Percentiles rank a stretch among this genome's conserved stretches.
Conservation (phyloP, 1,284 basidiomycete species). For the Leccinum subrobustum region DNA sequence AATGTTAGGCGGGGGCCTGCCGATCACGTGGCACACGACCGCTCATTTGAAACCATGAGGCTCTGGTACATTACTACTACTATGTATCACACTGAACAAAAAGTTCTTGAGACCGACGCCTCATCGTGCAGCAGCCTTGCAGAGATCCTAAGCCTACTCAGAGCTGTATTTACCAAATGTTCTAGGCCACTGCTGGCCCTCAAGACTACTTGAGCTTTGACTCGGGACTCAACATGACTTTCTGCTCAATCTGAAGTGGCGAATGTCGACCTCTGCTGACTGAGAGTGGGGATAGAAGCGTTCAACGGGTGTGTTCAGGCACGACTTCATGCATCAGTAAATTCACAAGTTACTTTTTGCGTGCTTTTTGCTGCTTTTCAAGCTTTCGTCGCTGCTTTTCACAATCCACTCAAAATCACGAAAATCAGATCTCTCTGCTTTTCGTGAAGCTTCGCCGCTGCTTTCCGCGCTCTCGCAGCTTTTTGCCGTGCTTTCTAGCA, state of each 20-base stretch:
- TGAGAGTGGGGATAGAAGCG: neutral
- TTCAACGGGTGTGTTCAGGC: neutral
- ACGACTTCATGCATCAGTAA: neutral
- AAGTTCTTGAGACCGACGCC: neutral
- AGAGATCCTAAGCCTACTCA: neutral
- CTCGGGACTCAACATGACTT: neutral
- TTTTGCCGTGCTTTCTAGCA: no score
- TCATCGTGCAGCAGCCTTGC: neutral
- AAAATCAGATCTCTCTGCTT: no score
- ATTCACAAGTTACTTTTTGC: no score
- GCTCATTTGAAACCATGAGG: neutral
- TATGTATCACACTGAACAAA: no score
- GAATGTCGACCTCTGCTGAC: neutral
- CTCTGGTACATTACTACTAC: neutral
- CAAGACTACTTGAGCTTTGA: neutral
- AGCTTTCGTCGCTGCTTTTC: no score
- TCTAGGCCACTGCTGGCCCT: neutral
- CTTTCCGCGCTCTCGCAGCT: no score
- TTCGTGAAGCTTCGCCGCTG: no score
- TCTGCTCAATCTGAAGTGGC: neutral
- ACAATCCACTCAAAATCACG: no score
- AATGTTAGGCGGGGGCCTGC: neutral
- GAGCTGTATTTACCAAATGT: neutral
- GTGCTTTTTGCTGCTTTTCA: no score
- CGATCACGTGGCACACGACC: neutral